Conservation (phyloP, 2,329 filamentous ascomycete species). For the Delphinella strobiligena region DNA sequence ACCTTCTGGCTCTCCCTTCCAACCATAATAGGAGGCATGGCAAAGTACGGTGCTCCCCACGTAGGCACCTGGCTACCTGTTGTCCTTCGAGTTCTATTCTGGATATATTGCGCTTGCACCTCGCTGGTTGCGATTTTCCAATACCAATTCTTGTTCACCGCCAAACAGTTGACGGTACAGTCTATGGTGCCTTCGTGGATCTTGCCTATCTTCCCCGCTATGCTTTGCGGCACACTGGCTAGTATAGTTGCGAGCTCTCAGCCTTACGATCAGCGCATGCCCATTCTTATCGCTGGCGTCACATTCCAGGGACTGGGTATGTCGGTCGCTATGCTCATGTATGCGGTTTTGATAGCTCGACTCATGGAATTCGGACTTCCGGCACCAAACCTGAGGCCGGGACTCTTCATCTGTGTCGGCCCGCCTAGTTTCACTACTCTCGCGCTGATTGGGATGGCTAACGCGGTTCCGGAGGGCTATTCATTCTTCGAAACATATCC, state of each 20-base stretch:
- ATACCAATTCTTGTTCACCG: slow-evolving; percentile 12
- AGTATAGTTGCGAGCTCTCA: slow-evolving; percentile 22
- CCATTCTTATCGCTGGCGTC: slow-evolving; percentile 33
- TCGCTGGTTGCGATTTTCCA: slow-evolving; percentile 49
- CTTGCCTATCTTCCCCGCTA: slow-evolving; percentile 14
- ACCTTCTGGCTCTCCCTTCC: slow-evolving; percentile 24
- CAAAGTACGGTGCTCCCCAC: slow-evolving; percentile 50
- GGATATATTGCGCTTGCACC: slow-evolving; percentile 50
- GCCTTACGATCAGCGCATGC: slow-evolving; percentile 20
- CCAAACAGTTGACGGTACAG: slow-evolving; percentile 5
- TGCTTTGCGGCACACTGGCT: slow-evolving; percentile 24
- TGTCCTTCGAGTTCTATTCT: slow-evolving; percentile 53
- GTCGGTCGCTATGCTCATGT: slow-evolving; percentile 32
- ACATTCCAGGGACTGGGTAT: slow-evolving; percentile 35
- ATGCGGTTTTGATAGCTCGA: slow-evolving; percentile 28
- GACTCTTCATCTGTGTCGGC: slow-evolving; percentile 42
- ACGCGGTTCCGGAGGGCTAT: slow-evolving; percentile 12
- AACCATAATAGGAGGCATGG: slow-evolving; percentile 51
- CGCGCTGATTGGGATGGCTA: slow-evolving; percentile 15
- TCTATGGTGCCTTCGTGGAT: slow-evolving; percentile 9
- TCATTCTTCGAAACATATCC: slow-evolving; percentile 15
- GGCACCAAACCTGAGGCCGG: slow-evolving; percentile 25
- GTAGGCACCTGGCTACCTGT: slow-evolving; percentile 42
- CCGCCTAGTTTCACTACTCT: slow-evolving; percentile 21
- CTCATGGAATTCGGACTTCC: slow-evolving; percentile 33